Evolutionary conservation across 2,329 filamentous ascomycete species (phyloP), one percentile per base, ranked within the genome.

Genomic region (Alternaria atra): DNA sequence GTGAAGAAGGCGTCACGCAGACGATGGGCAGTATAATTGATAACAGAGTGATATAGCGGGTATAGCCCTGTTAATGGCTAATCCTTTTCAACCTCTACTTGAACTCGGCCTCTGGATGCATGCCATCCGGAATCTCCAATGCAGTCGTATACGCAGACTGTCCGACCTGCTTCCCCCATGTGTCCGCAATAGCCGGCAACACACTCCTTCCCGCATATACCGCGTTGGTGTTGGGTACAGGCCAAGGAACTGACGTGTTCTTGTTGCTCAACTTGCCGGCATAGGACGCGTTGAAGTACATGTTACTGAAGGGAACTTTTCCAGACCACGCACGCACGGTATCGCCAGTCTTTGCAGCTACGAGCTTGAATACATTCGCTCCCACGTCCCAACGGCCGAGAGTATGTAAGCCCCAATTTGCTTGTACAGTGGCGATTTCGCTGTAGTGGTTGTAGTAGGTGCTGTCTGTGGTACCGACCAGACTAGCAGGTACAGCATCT

Each of bases 381-480:
- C 80, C 81, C 2, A 82, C 79, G 52, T 83, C 81, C 78, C 79
- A 83, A 12, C 81, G 78, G 10, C 81, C 81, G 7, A 83, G 79
- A 0, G 80, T 82, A 67, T 80, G 72, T 2, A 83, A 72, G 17
- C 66, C 71, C 81, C 81, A 83, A 69, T 83, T 83, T 9, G 81
- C 80, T 64, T 82, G 78, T 7, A 82, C 80, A 5, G 80, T 81
- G 30, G 76, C 63, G 51, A 83, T 78, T 55, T 80, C 80, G 55
- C 76, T 80, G 75, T 82, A 83, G 73, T 83, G 81, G 74, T 82
- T 79, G 75, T 83, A 83, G 72, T 74, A 94, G 73, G 82, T 86
- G 69, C 80, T 71, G 77, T 96, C 92, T 2, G 82, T 87, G 25
- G 90, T 92, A 57, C 90, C 90, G 42, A 87, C 80, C 1, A 91